Evolutionary conservation across 2,329 filamentous ascomycete species (phyloP), one percentile per base, ranked within the genome.

Genomic region (Penicillium sp.): DNA sequence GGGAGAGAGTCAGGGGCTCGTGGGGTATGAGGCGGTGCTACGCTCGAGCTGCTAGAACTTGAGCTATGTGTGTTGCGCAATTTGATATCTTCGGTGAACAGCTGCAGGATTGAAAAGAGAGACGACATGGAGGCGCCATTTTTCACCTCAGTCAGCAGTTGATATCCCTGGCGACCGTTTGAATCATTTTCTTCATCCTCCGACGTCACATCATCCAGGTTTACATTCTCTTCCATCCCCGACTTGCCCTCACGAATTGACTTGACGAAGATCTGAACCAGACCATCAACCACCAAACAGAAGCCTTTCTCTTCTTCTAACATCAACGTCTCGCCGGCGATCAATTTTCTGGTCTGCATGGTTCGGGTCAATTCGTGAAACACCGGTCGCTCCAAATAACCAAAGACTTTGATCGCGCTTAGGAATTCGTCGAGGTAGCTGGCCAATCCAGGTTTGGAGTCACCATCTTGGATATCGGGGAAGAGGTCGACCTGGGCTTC

Each of bases 81-180:
- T 61, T 89, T 89, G 51, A 99, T 86, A 67, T 97, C 92, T 72
- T 99, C 94, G 3, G 94, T 99, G 69, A 99, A 99, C 0, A 99
- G 80, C 2, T 93, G 96, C 75, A 99, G 85, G 63, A 99, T 96
- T 1, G 94, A 97, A 73, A 99, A 99, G 2, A 99, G 77, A 0
- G 94, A 99, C 5, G 94, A 99, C 93, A 99, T 97, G 1, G 95
- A 93, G 1, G 94, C 92, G 14, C 94, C 94, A 67, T 99, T 99
- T 68, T 94, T 95, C 51, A 99, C 93, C 74, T 99, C 95, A 0
- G 94, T 99, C 51, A 99, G 80, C 37, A 99, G 82, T 71, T 97
- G 94, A 68, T 99, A 99, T 29, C 89, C 90, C 70, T 96, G 92
- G 54, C 90, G 86, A 7, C 82, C 84, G 5, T 82, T 75, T 29